Base-by-base conservation (phyloP, 768 basidiomycete genomes). In the Tubosaeta sp. region DNA sequence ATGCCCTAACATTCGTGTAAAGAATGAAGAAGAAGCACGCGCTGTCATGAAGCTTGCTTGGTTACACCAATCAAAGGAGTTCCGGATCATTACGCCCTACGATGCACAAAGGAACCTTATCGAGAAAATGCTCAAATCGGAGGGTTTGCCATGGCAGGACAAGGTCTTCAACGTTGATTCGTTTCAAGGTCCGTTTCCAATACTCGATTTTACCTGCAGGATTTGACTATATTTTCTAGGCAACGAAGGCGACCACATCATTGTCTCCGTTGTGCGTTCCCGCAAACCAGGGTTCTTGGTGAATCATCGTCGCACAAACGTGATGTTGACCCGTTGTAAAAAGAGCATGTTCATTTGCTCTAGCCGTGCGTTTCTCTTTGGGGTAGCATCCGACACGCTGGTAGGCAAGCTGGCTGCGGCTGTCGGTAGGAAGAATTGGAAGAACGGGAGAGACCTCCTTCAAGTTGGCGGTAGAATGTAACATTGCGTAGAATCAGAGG, bases 291-390 rank as follows among this genome's bases (percentile, higher is more conserved):
- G 90, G 12, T 93, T 93, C 57, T 70, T 92, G 19, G 68, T 62
- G 13, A 82, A 80, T 57, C 49, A 75, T 6, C 75, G 83, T 10
- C 76, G 90, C 6, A 86, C 83, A 42, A 92, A 92, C 78, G 90
- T 92, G 39, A 89, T 92, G 88, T 75, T 91, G 29, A 86, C 84
- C 29, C 78, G 88, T 19, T 90, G 84, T 72, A 84, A 84, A 63
- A 64, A 66, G 43, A 81, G 80, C 31, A 91, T 92, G 87, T 81
- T 82, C 57, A 82, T 93, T 60, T 72, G 84, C 46, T 75, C 83
- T 8, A 85, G 68, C 53, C 71, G 71, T 6, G 21, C 47, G 9
- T 69, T 63, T 38, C 57, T 69, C 13, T 51, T 21, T 14, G 57
- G 49, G 2, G 10, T 21, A 12, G 66, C 56, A 2, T 56, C 57